A percentile compares a stretch with the other conserved stretches of the same genome.
These are phyloP conservation scores for Salinomyces thailandicus DNA, from an alignment of 2,329 filamentous ascomycete species.

Conservation along the genomic window DNA sequence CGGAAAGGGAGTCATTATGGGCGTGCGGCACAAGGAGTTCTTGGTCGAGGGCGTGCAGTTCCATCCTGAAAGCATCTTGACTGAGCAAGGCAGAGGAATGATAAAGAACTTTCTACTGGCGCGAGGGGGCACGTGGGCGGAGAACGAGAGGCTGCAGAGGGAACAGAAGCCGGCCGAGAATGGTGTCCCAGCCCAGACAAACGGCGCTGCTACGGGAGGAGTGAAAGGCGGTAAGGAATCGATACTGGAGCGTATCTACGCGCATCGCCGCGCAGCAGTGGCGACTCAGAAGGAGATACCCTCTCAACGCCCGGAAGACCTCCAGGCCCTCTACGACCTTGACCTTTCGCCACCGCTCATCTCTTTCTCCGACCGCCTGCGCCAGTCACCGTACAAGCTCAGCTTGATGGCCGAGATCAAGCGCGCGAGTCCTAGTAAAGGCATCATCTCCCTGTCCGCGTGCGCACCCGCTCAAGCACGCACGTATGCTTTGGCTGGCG, in stretches of 20 bases:
- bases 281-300: constrained; percentile 73
- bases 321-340: constrained; percentile 78
- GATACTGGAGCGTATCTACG: constrained; percentile 86
- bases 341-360: constrained; percentile 77
- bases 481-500: constrained; percentile 85
- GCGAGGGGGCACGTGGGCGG: constrained; percentile 83
- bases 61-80: constrained; percentile 93
- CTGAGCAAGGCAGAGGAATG: constrained; percentile 78
- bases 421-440: constrained; percentile 90
- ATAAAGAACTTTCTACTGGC: constrained; percentile 83
- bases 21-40: constrained; percentile 83
- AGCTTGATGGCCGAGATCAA: constrained; percentile 97
- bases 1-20: constrained; percentile 84
- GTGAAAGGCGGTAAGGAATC: constrained; percentile 58
- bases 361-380: constrained; percentile 66
- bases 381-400: constrained; percentile 75
- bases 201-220: constrained; percentile 11
- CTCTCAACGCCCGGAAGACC: constrained; percentile 69
- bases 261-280: constrained; percentile 64
- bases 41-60: constrained; percentile 96
- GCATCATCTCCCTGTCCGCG: constrained; percentile 76
- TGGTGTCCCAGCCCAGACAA: constrained; percentile 23
- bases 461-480: constrained; percentile 83
- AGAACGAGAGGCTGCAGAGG: constrained; percentile 52
- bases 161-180: constrained; percentile 22